Conservation (phyloP, 2,329 filamentous ascomycete genomes). For the Aspergillus fischeri region DNA sequence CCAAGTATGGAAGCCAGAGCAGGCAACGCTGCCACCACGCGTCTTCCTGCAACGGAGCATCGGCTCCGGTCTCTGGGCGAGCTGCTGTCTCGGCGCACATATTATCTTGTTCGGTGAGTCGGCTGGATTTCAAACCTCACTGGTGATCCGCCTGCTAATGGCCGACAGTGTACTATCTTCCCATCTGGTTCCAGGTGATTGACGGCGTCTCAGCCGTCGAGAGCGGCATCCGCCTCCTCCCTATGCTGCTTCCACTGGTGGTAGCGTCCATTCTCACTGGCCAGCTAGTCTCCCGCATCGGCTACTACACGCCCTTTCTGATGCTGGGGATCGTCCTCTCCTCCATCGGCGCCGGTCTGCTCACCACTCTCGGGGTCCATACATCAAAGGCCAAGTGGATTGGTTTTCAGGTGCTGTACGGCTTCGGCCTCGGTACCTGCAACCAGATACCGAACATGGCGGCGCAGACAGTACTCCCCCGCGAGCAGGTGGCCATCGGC, state of each 20-base stretch:
- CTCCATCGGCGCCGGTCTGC: conserved; percentile 38
- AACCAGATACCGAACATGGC: conserved; percentile 34
- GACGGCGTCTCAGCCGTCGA: conserved; percentile 39
- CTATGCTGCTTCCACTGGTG: conserved; percentile 31
- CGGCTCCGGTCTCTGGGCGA: conserved; percentile 6
- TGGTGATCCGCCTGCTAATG: not conserved
- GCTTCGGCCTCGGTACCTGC: conserved; percentile 31
- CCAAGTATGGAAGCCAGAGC: conserved; percentile 21
- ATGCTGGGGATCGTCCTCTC: conserved; percentile 29
- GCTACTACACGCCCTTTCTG: conserved; percentile 37
- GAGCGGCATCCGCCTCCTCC: conserved; percentile 41
- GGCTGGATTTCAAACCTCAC: not conserved
- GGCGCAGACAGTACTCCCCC: conserved; percentile 29
- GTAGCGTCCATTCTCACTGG: conserved; percentile 31
- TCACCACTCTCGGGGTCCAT: conserved; percentile 36
- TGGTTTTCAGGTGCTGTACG: conserved; percentile 33
- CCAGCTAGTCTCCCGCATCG: conserved; percentile 24
- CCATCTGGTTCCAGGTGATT: conserved; percentile 48
- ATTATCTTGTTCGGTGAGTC: not conserved
- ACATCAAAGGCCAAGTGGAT: conserved; percentile 35
- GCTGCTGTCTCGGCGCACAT: conserved; percentile 6
- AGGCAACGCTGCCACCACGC: conserved; percentile 27
- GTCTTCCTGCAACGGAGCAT: conserved; percentile 17
- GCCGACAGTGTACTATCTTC: conserved; percentile 32
- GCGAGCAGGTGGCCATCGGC: conserved; percentile 31